phyloP scores from a whole-genome alignment of 2,329 filamentous ascomycete species.

The Fusarium pseudocircinatum region DNA sequence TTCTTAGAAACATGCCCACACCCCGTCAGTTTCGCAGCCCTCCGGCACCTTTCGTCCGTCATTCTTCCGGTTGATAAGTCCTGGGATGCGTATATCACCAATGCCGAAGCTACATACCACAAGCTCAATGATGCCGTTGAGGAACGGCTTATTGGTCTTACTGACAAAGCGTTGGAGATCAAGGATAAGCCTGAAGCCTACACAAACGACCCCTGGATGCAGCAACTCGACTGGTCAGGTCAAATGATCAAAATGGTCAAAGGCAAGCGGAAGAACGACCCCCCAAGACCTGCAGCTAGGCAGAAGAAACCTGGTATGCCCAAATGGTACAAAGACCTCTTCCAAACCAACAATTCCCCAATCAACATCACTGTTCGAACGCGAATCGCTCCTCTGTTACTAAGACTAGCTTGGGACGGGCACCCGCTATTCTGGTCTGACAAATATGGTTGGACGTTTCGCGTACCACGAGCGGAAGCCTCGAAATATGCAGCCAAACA shows the following conservation, averaged over 20 bases:
- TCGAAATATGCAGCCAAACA: slow-evolving; percentile 75
- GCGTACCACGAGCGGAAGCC: slow-evolving; percentile 71
- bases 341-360: slow-evolving; percentile 70
- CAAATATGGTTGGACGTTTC: slow-evolving; percentile 91
- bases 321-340: slow-evolving; percentile 94
- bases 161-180: slow-evolving; percentile 79
- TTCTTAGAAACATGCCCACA: slow-evolving; percentile 93
- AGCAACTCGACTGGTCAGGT: slow-evolving; percentile 93
- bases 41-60: slow-evolving; percentile 91
- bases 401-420: slow-evolving; percentile 88
- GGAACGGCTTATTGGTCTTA: slow-evolving; percentile 76
- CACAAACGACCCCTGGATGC: slow-evolving; percentile 86
- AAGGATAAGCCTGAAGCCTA: slow-evolving; percentile 77
- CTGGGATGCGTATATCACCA: slow-evolving; percentile 86
- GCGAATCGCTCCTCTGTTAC: slow-evolving; percentile 83
- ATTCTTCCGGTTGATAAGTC: slow-evolving; percentile 89
- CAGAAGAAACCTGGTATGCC: slow-evolving; percentile 97
- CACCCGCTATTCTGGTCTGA: slow-evolving; percentile 94
- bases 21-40: slow-evolving; percentile 94
- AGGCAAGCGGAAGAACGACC: slow-evolving; percentile 86
- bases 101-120: slow-evolving; percentile 86
- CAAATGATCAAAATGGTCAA: slow-evolving; percentile 93
- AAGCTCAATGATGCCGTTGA: slow-evolving; percentile 80
- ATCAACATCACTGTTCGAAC: slow-evolving; percentile 88
- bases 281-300: slow-evolving; percentile 77